Percentiles rank a stretch among this genome's conserved stretches.
phyloP scores from a whole-genome alignment of 106 monocot genomes.

The Triglochin maritima region DNA sequence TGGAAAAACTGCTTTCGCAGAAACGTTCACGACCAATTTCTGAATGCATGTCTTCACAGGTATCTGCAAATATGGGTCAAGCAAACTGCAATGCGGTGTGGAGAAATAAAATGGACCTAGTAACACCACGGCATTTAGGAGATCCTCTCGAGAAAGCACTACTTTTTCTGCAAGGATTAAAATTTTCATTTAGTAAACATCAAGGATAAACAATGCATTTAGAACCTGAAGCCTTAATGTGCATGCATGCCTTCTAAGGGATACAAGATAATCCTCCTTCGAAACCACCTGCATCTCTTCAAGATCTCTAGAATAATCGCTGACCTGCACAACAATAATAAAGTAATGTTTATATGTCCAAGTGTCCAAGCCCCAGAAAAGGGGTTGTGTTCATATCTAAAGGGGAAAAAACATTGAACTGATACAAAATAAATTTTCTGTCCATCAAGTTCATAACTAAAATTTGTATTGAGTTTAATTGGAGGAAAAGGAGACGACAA shows the following conservation, averaged over 20 bases:
- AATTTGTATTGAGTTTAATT: too few species aligned
- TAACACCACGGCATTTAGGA: constrained; percentile 69
- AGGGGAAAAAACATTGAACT: too few species aligned
- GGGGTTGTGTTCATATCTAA: too few species aligned
- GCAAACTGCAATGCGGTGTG: too few species aligned
- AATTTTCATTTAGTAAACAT: neutral
- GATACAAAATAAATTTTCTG: too few species aligned
- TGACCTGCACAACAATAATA: constrained; percentile 41
- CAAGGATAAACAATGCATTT: neutral
- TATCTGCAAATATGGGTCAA: too few species aligned
- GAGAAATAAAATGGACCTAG: constrained; percentile 30
- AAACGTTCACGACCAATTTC: too few species aligned
- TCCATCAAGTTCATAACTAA: too few species aligned
- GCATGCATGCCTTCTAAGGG: constrained; percentile 78
- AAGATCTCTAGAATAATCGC: constrained; percentile 93
- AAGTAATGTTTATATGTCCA: neutral
- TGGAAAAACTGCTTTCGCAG: too few species aligned
- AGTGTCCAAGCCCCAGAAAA: too few species aligned
- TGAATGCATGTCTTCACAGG: too few species aligned
- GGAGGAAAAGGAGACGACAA: too few species aligned
- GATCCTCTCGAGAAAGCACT: constrained; percentile 95
- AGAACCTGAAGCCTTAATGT: constrained; percentile 1
- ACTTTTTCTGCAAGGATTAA: constrained; percentile 72
- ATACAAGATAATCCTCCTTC: constrained; percentile 93
- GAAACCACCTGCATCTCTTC: constrained; percentile 96